Base-by-base conservation (phyloP, 176 grass and related monocot species). In the Urochloa ruziziensis region DNA sequence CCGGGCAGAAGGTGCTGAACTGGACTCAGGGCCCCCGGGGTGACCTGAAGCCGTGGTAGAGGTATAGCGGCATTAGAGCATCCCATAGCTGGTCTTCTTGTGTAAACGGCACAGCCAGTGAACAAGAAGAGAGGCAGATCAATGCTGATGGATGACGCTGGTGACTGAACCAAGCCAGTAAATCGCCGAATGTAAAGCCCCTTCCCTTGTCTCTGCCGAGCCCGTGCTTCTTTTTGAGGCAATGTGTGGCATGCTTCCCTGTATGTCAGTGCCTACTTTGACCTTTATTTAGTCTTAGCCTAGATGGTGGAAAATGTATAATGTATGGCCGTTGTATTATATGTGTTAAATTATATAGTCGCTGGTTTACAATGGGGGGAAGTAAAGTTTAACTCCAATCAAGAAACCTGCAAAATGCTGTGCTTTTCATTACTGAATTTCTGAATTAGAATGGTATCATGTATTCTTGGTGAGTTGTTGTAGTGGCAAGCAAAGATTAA, bases 21-120 rank as follows among this genome's bases (percentile, higher is more conserved):
- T 94, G 92, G 92, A 91, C 88, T 35, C 86, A 88, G 60, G 92
- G 92, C 28, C 92, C 92, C 10, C 75, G 85, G 21, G 88, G 83
- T 8, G 92, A 94, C 70, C 83, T 81, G 47, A 86, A 94, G 72
- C 92, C 86, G 1, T 94, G 92, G 90, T 92, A 92, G 79, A 92
- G 79, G 79, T 70, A 23, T 80, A 29, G 43, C 28, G 7, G 67
- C 10, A 42, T 52, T n/a, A 57, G 67, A 72, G 37, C 67, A 30
- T 37, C 24, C 1, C 78, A 18, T 69, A 42, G 62, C 34, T 76
- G 25, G 47, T 78, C 73, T 14, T 71, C 46, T 58, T 37, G 69
- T 67, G 60, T 24, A 3, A 6, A 29, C 14, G 3, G 6, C 64
- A 78, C 28, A 37, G 6, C 71, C 68, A 27, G 7, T 58, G 39